Base-by-base conservation (phyloP, 768 basidiomycete genomes). In the Xanthoconium stramineum region DNA sequence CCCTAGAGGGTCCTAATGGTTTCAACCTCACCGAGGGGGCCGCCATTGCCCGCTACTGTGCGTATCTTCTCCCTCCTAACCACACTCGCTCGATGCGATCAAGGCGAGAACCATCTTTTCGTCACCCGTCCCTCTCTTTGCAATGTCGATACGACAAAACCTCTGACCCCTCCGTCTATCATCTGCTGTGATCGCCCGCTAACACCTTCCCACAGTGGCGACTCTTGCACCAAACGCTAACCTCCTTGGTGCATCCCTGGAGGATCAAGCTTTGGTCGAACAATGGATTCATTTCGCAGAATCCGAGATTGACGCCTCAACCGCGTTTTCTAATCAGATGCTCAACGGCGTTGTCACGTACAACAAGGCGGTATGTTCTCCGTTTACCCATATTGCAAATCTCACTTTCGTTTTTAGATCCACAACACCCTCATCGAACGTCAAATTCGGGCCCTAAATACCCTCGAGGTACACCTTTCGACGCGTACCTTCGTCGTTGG, bases 401-500 rank as follows among this genome's bases (percentile, higher is more conserved):
- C 59, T 46, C 55, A 46, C 42, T 43, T 2, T 19, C 15, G 19
- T 29, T 47, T 37, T 28, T 60, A 92, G 89, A 69, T 80, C 59
- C 89, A 92, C 74, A 82, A 69, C 47, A 47, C 59, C 45, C 68
- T 83, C 54, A 62, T 74, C 15, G 85, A 89, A 46, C 80, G 78
- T 36, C 79, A 85, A 65, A 59, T 72, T 40, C 79, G 82, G 45
- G 74, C 83, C 19, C 78, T 97, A 48, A 75, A 75, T 39, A 84
- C 83, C 60, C 78, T 98, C 54, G 83, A 99, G 61, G 72, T 75
- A 35, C 82, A 90, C 77, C 84, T 99, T 64, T 69, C 78, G 47
- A 79, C 83, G 55, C 84, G 82, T 68, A 99, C 96, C 45, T 98
- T 85, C 83, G 82, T 98, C 66, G 94, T 94, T 53, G 88, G 86